Conservation (phyloP, 352 stramenopile species). For the Globisporangium apiculatum region DNA sequence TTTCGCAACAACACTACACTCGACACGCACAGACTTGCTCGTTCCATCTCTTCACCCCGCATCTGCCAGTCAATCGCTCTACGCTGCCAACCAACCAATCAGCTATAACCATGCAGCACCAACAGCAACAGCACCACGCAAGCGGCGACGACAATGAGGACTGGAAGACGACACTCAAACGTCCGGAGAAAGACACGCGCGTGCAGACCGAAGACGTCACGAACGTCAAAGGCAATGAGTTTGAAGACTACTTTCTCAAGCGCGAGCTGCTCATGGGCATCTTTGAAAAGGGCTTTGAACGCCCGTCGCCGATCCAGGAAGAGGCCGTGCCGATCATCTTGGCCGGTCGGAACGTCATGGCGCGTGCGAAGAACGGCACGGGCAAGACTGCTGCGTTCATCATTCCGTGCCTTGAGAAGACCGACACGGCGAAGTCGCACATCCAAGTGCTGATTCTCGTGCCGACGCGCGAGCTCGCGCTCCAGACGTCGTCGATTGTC, state of each 20-base stretch:
- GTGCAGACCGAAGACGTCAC: conserved; percentile 96
- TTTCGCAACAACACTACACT: too few relatives aligned
- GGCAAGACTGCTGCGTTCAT: conserved; percentile 99
- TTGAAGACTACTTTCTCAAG: conserved; percentile 99
- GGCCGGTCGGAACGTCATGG: conserved; percentile 96
- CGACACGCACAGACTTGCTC: too few relatives aligned
- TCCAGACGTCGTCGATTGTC: conserved; percentile 98
- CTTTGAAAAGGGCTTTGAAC: conserved; percentile 99
- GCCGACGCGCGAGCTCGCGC: conserved; percentile 96
- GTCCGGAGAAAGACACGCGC: conserved; percentile 82
- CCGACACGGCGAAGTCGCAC: conserved; percentile 93
- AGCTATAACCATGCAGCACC: conserved; percentile 11
- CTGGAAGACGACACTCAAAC: conserved; percentile 77
- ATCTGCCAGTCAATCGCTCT: background rate
- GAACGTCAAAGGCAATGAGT: conserved; percentile 98
- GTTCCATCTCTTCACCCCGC: too few relatives aligned
- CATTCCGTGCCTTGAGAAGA: conserved; percentile 99
- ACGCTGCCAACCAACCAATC: background rate
- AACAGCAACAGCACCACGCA: conserved; percentile 11
- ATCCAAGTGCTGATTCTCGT: conserved; percentile 99
- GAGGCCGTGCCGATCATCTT: conserved; percentile 99
- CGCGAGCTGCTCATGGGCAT: conserved; percentile 99
- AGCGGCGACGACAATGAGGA: conserved; percentile 31
- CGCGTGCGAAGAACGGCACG: conserved; percentile 98
- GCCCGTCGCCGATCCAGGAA: conserved; percentile 98